These are phyloP conservation scores for Neurospora sp. DNA, from an alignment of 495 filamentous ascomycete species.

Conservation along the genomic window DNA sequence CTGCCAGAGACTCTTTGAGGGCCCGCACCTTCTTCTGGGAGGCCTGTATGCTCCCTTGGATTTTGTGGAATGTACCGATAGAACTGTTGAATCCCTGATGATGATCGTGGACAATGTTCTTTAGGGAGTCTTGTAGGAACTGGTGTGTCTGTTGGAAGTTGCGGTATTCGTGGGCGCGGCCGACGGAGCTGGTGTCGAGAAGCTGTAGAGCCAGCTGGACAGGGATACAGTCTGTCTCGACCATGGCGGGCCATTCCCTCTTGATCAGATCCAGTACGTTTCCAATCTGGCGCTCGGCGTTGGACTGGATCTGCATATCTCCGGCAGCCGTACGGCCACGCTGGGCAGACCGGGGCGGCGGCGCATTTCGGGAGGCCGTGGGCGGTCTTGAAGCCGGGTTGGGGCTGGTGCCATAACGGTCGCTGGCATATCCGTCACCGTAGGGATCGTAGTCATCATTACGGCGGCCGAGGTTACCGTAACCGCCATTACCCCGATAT, in stretches of 20 bases:
- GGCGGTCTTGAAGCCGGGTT: constrained; percentile 8
- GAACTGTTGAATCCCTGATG: constrained; percentile 99
- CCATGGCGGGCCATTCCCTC: constrained; percentile 85
- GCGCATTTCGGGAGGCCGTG: constrained; percentile 14
- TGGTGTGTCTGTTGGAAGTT: constrained; percentile 72
- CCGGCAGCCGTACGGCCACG: constrained; percentile 16
- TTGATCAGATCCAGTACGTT: constrained; percentile 56
- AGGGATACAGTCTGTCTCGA: constrained; percentile 73
- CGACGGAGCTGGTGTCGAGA: constrained; percentile 87
- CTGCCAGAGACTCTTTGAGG: constrained; percentile 71
- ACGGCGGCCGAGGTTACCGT: constrained; percentile 17
- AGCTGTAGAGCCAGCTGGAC: constrained; percentile 87
- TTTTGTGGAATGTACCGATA: constrained; percentile 97
- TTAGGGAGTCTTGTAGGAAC: constrained; percentile 80
- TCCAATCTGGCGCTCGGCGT: constrained; percentile 36
- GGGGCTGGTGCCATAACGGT: constrained; percentile 16
- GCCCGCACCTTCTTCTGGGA: constrained; percentile 77
- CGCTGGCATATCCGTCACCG: constrained; percentile 34
- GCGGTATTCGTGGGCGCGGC: constrained; percentile 74
- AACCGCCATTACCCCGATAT: constrained; percentile 27
- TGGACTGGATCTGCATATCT: constrained; percentile 16
- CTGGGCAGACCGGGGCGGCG: constrained; percentile 20
- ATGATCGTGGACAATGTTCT: constrained; percentile 95
- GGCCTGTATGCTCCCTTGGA: constrained; percentile 81
- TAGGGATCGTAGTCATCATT: constrained; percentile 37